phyloP scores from a whole-genome alignment of 768 basidiomycete genomes.

The Cubamyces lactineus region DNA sequence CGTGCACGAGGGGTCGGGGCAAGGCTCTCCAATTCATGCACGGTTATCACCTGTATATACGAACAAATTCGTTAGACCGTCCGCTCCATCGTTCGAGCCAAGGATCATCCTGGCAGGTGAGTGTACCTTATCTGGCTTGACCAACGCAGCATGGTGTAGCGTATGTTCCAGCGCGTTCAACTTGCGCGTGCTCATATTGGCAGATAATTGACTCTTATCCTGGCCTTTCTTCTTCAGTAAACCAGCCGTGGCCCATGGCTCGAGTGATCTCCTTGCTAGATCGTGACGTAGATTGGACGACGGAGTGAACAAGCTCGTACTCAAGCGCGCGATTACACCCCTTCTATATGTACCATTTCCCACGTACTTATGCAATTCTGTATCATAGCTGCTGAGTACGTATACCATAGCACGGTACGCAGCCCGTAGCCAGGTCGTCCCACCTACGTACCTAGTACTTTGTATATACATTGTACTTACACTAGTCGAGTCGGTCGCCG shows the following conservation, averaged over 20 bases:
- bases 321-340: background rate
- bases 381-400: no score
- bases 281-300: no score
- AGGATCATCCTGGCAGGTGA: background rate
- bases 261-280: no score
- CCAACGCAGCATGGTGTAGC: conserved; percentile 25
- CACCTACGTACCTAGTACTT: no score
- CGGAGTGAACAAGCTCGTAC: no score
- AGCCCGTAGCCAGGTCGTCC: no score
- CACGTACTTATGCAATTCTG: no score
- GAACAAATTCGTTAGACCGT: background rate
- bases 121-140: conserved; percentile 18
- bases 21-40: conserved; percentile 47
- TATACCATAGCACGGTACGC: no score
- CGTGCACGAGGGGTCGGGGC: conserved; percentile 60
- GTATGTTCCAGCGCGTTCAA: conserved; percentile 23
- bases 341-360: background rate
- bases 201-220: background rate
- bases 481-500: no score
- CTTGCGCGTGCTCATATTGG: conserved; percentile 1
- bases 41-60: background rate
- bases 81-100: conserved; percentile 40
- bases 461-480: no score
- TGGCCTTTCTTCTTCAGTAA: no score
- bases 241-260: no score